Evolutionary conservation across 164 flowering plant species (phyloP).

Genomic region (Litsea cubeba): DNA sequence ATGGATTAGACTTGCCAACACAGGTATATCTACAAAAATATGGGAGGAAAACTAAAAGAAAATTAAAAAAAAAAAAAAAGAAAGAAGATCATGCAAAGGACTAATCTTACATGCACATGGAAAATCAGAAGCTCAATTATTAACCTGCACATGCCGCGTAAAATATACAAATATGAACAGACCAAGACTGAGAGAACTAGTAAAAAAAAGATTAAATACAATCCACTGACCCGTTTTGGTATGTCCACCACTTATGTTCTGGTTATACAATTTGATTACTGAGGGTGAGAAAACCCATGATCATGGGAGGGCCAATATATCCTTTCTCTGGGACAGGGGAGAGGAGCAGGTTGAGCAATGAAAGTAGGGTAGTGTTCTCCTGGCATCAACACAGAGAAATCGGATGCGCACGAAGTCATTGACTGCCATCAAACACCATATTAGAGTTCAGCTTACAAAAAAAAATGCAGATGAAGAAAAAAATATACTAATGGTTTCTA

Average conservation of each 20-base stretch:
- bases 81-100: too few relatives aligned
- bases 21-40: too few relatives aligned
- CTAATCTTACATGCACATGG: background rate
- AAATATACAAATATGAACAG: background rate
- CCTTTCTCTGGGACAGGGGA: slow-evolving; percentile 69
- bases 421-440: slow-evolving; percentile 34
- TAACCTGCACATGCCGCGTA: background rate
- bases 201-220: background rate
- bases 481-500: background rate
- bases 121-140: background rate
- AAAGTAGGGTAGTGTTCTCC: slow-evolving; percentile 68
- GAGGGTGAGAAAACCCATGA: slow-evolving; percentile 21
- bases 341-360: slow-evolving; percentile 88
- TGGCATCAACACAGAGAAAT: slow-evolving; percentile 86
- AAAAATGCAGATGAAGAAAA: too few relatives aligned
- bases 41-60: too few relatives aligned
- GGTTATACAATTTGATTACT: background rate
- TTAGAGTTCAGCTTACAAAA: background rate
- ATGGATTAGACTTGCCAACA: too few relatives aligned
- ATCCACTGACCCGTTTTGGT: background rate
- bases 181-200: background rate
- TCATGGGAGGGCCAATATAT: slow-evolving; percentile 63
- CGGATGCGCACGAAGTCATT: slow-evolving; percentile 33
- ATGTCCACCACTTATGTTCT: too few relatives aligned
- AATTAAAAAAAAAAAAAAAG: too few relatives aligned